Base-by-base conservation (phyloP, 805 yeast genomes). In the Schizosaccharomyces japonicus region DNA sequence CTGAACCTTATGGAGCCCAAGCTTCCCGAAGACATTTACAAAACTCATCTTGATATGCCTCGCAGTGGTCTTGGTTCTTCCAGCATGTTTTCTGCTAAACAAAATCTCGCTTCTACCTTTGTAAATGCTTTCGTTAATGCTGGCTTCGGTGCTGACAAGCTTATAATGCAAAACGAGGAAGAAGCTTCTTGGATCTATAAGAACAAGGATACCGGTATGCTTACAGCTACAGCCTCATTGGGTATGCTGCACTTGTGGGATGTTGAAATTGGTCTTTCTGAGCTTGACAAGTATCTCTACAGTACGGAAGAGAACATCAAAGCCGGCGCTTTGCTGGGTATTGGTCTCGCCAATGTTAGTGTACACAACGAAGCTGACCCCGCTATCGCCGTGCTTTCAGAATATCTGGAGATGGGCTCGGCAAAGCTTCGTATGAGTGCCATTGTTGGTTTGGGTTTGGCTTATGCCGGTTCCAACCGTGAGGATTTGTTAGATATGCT, bases 281-380 rank as follows among this genome's bases (percentile, higher is more conserved):
- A 73, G 49, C 69, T 90, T 56, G 96, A 90, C 63, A 81, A 80
- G 61, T 85, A 79, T 61, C 66, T 87, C 50, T 85, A 85, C 58
- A 78, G 93, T 3, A 71, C 76, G 15, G 94, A 84, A 56, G 78
- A 75, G 50, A 87, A 82, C 57, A 74, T 85, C 54, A 83, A 83
- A 64, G 95, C 96, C 5, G 99, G 99, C 63, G 94, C 98, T 4
- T 68, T 90, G 50, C 70, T 90, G 54, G 99, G 96, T 61, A 82
- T 83, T 62, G 98, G 96, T 61, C 71, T 90, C 45, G 77, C 83
- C 4, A 81, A 93, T 27, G 71, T 92, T 21, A 92, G 93, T 63
- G 87, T 90, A 49, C 94, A 82, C 63, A 95, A 87, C 59, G 98
- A 87, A 52, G 82, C 85, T 39, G 96, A 84, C 53, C 87, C 95